Evolutionary conservation across 345 rosid genomes (phyloP), one percentile per base, ranked within the genome.

Genomic region (Pseudoturritis turrita): DNA sequence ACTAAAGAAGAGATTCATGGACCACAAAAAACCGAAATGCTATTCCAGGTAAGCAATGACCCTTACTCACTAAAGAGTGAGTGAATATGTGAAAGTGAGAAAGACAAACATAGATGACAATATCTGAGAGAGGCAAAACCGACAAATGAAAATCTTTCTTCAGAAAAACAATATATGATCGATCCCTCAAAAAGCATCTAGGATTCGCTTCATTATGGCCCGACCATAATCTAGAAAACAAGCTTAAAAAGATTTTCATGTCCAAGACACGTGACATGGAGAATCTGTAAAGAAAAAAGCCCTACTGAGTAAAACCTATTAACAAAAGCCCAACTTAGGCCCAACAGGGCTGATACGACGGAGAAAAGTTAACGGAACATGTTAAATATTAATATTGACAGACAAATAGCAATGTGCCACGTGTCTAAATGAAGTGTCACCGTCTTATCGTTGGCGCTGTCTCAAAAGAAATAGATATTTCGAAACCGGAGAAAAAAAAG

Each of bases 381-480:
- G 12, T 12, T 13, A 14, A 41, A 52, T 12, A 0, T 54, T 13
- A 28, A 14, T 57, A 23, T 11, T 11, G 33, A 70, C 49, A 25
- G 19, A 70, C 75, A 35, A 60, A 49, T 70, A 26, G 1, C 0
- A 49, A 36, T 2, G 47, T 2, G 39, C 60, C 75, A 60, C 68
- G 67, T 70, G 18, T 60, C 5, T 7, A 21, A 5, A 11, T 2
- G 49, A 59, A 60, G 9, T 58, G 62, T 67, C 62, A 41, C 60
- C 25, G 62, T 54, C 62, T 74, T 74, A 74, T 74, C 65, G 71
- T 23, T 10, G 60, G 31, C 62, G 18, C 44, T 12, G 31, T 51
- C 31, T 4, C 26, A 29, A 11, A 46, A 46, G n/a, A 25, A 28
- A 39, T 0, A 52, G 41, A 17, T 6, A 8, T 3, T 19, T 14